Conservation (phyloP, 768 basidiomycete species). For the Russula griseocarnosa region DNA sequence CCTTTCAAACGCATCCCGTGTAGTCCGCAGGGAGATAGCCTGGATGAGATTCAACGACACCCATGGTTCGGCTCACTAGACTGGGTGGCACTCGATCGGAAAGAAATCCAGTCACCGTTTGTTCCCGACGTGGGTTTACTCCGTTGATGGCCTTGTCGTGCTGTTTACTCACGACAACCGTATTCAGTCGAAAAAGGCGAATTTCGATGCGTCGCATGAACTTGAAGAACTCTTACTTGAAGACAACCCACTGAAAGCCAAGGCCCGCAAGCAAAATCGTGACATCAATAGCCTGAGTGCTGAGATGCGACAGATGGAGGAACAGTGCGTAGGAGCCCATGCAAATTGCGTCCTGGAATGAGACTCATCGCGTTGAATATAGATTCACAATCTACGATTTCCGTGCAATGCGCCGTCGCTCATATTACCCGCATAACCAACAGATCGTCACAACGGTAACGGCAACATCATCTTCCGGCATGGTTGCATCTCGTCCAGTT, state of each 20-base stretch:
- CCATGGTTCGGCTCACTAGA: slow-evolving; percentile 88
- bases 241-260: slow-evolving; percentile 95
- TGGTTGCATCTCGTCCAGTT: slow-evolving; percentile 66
- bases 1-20: slow-evolving; percentile 76
- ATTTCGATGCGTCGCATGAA: slow-evolving; percentile 98
- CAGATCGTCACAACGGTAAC: slow-evolving; percentile 59
- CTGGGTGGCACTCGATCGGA: slow-evolving; percentile 82
- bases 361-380: slow-evolving; percentile 5
- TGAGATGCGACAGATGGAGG: slow-evolving; percentile 98
- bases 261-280: slow-evolving; percentile 85
- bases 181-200: slow-evolving; percentile 90
- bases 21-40: slow-evolving; percentile 72
- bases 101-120: slow-evolving; percentile 74
- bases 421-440: slow-evolving; percentile 86
- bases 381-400: slow-evolving; percentile 94
- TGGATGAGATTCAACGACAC: slow-evolving; percentile 72
- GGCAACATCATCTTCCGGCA: slow-evolving; percentile 68
- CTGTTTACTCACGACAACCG: slow-evolving; percentile 20
- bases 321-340: slow-evolving; percentile 59
- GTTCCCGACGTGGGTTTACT: slow-evolving; percentile 70
- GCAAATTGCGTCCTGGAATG: slow-evolving; percentile 6
- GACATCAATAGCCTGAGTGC: slow-evolving; percentile 74
- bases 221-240: slow-evolving; percentile 93
- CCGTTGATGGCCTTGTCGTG: slow-evolving; percentile 1
- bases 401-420: slow-evolving; percentile 84